Conservation (phyloP, 2,329 filamentous ascomycete species). For the Drechslerella stenobrocha region DNA sequence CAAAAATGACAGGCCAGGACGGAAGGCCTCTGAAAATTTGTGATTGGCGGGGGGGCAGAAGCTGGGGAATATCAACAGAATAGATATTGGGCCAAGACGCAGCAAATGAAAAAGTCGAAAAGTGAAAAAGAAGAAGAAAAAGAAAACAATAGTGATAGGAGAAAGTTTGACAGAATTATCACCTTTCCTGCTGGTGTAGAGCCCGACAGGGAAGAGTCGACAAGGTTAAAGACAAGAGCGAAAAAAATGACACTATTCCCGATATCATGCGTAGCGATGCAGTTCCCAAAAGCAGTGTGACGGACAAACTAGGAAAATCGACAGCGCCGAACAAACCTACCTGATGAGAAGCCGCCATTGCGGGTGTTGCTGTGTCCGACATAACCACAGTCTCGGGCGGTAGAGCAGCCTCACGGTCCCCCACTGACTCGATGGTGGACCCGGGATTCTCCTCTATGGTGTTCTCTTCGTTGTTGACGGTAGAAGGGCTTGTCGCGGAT, state of each 20-base stretch:
- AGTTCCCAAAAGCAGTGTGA: slow-evolving; percentile 18
- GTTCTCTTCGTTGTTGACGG: slow-evolving; percentile 10
- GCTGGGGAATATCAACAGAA: slow-evolving; percentile 36
- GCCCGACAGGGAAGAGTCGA: slow-evolving; percentile 37
- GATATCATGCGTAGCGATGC: slow-evolving; percentile 26
- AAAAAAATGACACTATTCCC: slow-evolving; percentile 28
- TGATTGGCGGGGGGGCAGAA: slow-evolving; percentile 18
- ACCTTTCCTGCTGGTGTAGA: slow-evolving; percentile 27
- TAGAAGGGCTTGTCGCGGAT: slow-evolving; percentile 24
- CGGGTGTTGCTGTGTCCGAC: neutral
- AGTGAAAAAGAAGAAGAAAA: slow-evolving; percentile 18
- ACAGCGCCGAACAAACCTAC: slow-evolving; percentile 41
- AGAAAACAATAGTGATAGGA: slow-evolving; percentile 11
- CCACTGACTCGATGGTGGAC: neutral
- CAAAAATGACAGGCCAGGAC: slow-evolving; percentile 9
- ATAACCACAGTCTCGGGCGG: neutral
- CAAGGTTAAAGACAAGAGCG: slow-evolving; percentile 33
- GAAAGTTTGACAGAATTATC: slow-evolving; percentile 44
- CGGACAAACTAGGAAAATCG: slow-evolving; percentile 43
- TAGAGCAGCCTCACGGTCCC: neutral
- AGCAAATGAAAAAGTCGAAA: slow-evolving; percentile 14
- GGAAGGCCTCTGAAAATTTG: slow-evolving; percentile 6
- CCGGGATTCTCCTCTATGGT: neutral
- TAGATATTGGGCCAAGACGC: slow-evolving; percentile 1
- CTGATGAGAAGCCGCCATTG: slow-evolving; percentile 3